Evolutionary conservation across 768 basidiomycete genomes (phyloP).

Genomic region (Hortiboletus flavorubellus): DNA sequence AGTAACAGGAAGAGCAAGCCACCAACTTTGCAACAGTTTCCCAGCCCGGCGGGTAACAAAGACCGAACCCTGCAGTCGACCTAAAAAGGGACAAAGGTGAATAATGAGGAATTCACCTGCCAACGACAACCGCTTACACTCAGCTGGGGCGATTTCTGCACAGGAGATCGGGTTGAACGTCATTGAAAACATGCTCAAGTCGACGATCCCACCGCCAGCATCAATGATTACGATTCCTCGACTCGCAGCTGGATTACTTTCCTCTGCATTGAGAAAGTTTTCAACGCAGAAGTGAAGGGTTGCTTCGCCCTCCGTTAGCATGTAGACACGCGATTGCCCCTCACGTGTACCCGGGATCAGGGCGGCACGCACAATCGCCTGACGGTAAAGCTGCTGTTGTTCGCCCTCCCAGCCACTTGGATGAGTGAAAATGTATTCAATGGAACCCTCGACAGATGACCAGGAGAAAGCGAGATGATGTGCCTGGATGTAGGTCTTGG

Average conservation of each 20-base stretch:
- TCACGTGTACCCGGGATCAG: neutral
- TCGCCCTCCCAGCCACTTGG: constrained; percentile 30
- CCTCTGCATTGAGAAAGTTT: constrained; percentile 26
- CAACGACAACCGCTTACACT: no score
- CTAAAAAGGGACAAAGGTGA: constrained; percentile 19
- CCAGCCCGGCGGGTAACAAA: constrained; percentile 32
- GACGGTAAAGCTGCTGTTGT: constrained; percentile 15
- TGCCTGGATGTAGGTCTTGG: constrained; percentile 11
- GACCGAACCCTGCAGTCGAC: constrained; percentile 45
- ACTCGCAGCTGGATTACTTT: constrained; percentile 5
- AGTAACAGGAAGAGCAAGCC: neutral
- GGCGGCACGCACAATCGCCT: constrained; percentile 7
- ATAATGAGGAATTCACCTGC: no score
- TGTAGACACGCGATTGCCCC: constrained; percentile 6
- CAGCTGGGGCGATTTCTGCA: constrained; percentile 32
- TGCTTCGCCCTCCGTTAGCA: constrained; percentile 12
- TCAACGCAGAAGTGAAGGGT: constrained; percentile 36
- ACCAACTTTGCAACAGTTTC: neutral
- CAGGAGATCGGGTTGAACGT: constrained; percentile 22
- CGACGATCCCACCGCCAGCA: constrained; percentile 23
- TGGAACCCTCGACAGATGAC: constrained; percentile 12
- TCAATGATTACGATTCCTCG: constrained; percentile 33
- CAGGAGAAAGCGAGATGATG: constrained; percentile 17
- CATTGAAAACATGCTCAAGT: constrained; percentile 36
- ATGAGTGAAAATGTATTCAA: constrained; percentile 23